phyloP scores from a whole-genome alignment of 345 rosid genomes.

The Syzygium jambos region DNA sequence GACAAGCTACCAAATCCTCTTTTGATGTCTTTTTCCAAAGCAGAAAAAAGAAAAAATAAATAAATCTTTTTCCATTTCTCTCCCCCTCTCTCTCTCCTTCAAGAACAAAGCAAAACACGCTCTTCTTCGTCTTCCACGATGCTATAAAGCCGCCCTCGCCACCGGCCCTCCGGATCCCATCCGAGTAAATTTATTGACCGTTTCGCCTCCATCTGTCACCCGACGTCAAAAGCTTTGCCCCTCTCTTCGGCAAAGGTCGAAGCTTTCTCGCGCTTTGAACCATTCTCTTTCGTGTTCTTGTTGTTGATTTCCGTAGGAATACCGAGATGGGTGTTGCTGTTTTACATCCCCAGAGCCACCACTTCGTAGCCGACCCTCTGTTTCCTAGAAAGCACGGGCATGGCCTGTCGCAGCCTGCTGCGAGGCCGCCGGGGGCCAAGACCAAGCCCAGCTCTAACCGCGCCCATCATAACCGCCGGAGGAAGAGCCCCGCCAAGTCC shows the following conservation, averaged over 20 bases:
- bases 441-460: slow-evolving; percentile 14
- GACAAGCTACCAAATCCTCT: neutral
- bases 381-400: neutral
- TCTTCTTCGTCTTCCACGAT: neutral
- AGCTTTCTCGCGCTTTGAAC: neutral
- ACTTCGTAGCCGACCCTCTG: slow-evolving; percentile 16
- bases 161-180: neutral
- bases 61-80: neutral
- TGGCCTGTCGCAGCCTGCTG: slow-evolving; percentile 7
- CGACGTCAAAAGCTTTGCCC: neutral
- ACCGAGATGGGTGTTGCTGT: slow-evolving; percentile 51
- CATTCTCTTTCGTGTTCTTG: neutral
- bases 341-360: slow-evolving; percentile 44
- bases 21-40: neutral
- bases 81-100: neutral
- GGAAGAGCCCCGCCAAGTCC: slow-evolving; percentile 25
- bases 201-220: neutral
- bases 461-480: slow-evolving; percentile 28
- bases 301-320: too few species aligned
- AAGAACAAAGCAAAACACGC: too few species aligned
- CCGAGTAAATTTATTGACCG: neutral
- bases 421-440: slow-evolving; percentile 2
- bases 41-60: neutral
- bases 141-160: neutral
- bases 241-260: neutral